Evolutionary conservation across 805 yeast genomes (phyloP), one percentile per base, ranked within the genome.

Genomic region (Teunomyces pallodes): DNA sequence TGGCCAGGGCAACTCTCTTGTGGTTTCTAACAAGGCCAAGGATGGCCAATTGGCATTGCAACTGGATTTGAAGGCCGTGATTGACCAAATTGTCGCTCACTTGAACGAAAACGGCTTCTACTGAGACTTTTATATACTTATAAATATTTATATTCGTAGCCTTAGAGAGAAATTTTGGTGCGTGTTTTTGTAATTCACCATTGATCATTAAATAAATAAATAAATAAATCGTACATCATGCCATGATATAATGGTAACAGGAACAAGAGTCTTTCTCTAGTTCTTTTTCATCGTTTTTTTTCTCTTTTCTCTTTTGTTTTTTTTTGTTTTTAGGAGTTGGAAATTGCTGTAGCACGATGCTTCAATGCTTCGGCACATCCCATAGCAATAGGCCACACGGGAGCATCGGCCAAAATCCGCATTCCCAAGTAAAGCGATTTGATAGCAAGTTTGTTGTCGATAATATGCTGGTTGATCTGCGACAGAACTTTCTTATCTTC

Each of bases 51-150:
- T 48, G 20, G 26, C 40, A 16, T 49, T 54, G 51, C 29, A 30
- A 10, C 12, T 13, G 27, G 27, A 29, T 8, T 60, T 67, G 38
- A 54, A 56, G 2, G 55, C 49, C 2, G 86, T 88, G 49, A 87
- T 90, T 47, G 88, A 82, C 63, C 83, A 84, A 65, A 80, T 87
- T 54, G 84, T 87, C 31, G 71, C 83, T 51, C 77, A 83, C 64
- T 78, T 91, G 57, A 90, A 87, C 68, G 82, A 84, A 59, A 88
- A 90, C 70, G 96, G 95, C 13, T 91, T 86, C 72, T 88, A 87
- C 69, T 71, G 69, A 51, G n/a, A 16, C 26, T n/a, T 28, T 16
- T 16, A 27, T 17, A 17, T 26, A 10, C 12, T 39, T 20, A 20
- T 20, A 20, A 5, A 20, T 20, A 20, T 20, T 20, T 20, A 20